phyloP scores from a whole-genome alignment of 2,329 filamentous ascomycete genomes.

The Colletotrichum costaricense region DNA sequence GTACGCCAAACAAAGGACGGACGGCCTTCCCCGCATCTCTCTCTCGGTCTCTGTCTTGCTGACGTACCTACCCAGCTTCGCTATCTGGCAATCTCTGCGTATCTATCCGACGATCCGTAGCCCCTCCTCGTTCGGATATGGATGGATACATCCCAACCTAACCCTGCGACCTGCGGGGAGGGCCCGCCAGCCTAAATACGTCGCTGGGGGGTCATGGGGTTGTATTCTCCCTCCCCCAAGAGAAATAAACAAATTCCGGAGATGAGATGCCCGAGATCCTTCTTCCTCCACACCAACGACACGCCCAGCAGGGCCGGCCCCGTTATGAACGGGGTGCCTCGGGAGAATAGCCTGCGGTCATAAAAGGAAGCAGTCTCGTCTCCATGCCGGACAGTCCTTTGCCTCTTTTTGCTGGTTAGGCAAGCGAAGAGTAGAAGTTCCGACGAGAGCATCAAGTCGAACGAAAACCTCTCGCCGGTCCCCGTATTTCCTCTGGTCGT shows the following conservation, averaged over 20 bases:
- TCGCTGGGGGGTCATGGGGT: constrained; percentile 2
- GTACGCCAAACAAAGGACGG: constrained; percentile 4
- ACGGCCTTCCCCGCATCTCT: constrained; percentile 13
- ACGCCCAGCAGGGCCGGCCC: too few species aligned
- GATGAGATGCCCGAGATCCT: constrained; percentile 18
- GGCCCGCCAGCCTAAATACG: neutral
- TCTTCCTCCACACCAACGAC: neutral
- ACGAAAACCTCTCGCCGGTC: neutral
- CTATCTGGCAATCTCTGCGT: neutral
- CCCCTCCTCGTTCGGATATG: neutral
- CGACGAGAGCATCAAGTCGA: neutral
- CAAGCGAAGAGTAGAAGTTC: neutral
- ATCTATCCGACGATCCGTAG: neutral
- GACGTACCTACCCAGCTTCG: neutral
- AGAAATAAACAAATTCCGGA: constrained; percentile 9
- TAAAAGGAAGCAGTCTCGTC: neutral
- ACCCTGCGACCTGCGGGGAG: neutral
- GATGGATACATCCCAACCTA: neutral
- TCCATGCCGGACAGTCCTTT: neutral
- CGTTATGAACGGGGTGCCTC: neutral
- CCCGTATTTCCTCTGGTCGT: neutral
- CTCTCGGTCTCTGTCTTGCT: neutral
- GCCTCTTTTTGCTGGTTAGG: neutral
- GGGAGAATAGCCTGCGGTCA: neutral
- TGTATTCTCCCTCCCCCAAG: neutral